Evolutionary conservation across 192 early-diverging fungal genomes (phyloP), one percentile per base, ranked within the genome.

Genomic region (Backusella australiensis): DNA sequence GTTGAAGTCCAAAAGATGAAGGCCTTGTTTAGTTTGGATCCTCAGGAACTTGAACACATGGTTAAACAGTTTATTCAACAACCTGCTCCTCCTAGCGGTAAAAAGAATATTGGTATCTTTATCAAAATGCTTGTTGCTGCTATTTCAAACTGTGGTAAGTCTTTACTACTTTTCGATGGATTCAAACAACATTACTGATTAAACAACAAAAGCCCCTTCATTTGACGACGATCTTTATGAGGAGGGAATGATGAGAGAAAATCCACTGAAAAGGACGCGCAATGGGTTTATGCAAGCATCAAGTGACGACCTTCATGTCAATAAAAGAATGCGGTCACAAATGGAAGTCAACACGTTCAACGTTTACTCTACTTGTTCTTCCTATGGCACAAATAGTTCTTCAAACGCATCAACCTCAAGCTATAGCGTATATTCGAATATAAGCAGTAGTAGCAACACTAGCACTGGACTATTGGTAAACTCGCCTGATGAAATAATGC

Each of bases 1-100:
- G 11, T 44, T 71, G 70, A 71, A 49, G 70, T 71, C 4, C 23
- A 71, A 23, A 71, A 71, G 29, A 71, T 71, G 70, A 39, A 71
- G 11, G 39, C n/a, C 3, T 17, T 71, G 6, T 29, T 46, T 12
- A 26, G 39, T 26, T 32, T 41, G 23, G 70, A 71, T 46, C 41
- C 35, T 5, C 41, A 26, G 26, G 39, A 15, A 6, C 29, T 71
- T 17, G 44, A 71, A 12, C 2, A 32, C 12, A 32, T 17, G 14
- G 70, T 71, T 14, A 49, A 17, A n/a, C 0, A 32, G 5, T 71
- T 71, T 12, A 26, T 71, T 32, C 12, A 9, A 4, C 21, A 35
- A 21, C 56, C 11, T 63, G 8, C 35, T 63, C 68, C 34, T 69
- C 35, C n/a, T 35, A 38, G 19, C 7, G 21, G 68, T 12, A 71